phyloP scores from a whole-genome alignment of 1,284 basidiomycete species.

The Fomitiporia mediterranea region DNA sequence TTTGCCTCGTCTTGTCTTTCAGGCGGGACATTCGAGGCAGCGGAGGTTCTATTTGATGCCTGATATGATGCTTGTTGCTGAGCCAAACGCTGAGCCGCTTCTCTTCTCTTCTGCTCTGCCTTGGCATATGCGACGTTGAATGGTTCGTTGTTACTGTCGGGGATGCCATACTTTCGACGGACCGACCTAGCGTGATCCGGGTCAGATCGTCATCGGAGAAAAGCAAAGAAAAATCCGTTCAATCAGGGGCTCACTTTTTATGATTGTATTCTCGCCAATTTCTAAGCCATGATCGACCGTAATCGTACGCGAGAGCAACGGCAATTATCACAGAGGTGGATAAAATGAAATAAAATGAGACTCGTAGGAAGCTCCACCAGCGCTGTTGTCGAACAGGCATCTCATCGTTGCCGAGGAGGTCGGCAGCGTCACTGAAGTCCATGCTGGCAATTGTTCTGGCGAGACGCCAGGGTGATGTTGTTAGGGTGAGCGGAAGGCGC shows the following conservation, averaged over 20 bases:
- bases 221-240: constrained; percentile 14
- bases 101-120: constrained; percentile 45
- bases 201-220: constrained; percentile 16
- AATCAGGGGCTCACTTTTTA: constrained; percentile 45
- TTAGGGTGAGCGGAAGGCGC: background rate
- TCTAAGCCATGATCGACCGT: background rate
- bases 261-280: constrained; percentile 51
- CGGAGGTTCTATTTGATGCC: background rate
- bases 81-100: constrained; percentile 21
- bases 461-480: background rate
- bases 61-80: background rate
- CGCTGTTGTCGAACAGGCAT: constrained; percentile 17
- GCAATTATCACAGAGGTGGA: background rate
- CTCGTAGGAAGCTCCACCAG: constrained; percentile 1
- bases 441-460: constrained; percentile 3
- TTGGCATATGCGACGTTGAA: constrained; percentile 82
- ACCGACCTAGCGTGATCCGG: constrained; percentile 37
- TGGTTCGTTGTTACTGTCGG: constrained; percentile 71
- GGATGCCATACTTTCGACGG: constrained; percentile 73
- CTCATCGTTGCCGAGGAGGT: constrained; percentile 18
- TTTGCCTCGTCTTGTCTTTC: background rate
- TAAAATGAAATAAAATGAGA: background rate
- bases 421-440: constrained; percentile 13
- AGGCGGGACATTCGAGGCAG: background rate
- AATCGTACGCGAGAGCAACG: background rate